Evolutionary conservation across 495 filamentous ascomycete genomes (phyloP), one percentile per base, ranked within the genome.

Genomic region (Friedmanniomyces simplex): DNA sequence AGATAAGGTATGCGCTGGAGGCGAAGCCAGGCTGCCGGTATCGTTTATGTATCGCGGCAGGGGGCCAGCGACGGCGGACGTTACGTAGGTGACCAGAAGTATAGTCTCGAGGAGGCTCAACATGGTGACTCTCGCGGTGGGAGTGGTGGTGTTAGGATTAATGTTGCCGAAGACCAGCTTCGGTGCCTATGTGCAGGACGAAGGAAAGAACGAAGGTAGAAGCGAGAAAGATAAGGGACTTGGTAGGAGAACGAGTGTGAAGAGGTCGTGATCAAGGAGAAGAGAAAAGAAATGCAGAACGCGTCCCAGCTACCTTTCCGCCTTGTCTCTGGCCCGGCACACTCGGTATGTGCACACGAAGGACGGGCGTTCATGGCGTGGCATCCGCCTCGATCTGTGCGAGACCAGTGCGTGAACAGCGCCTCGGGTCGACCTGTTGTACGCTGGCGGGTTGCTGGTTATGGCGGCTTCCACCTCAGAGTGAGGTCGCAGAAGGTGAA

Each of bases 111-210:
- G 26, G 7, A 13, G 18, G 18, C 14, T n/a, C 18, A 50, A 24
- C 55, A 22, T 50, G 11, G 32, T 50, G 28, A 1, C 6, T 11
- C 4, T 55, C 8, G 49, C 34, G 1, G 11, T 14, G 1, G 26
- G 2, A 16, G n/a, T 18, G 41, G 28, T 25, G 13, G 11, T 28
- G 43, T 36, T 34, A 45, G 16, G 37, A 52, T 41, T 43, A 34
- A 6, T 30, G 1, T 10, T 50, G 37, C 21, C 41, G 48, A 58
- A 58, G 56, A 58, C 56, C 56, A 58, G 56, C 56, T 58, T 36
- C 56, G 32, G 37, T 30, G 36, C 4, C 20, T 37, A 45, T 30
- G 32, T 14, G 16, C 6, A 46, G 28, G 7, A 52, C 42, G 21
- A 3, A 20, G 22, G 24, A 25, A 34, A 58, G 26, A 52, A 30